Base-by-base conservation (phyloP, 2,329 filamentous ascomycete genomes). In the Aureobasidium sp. region DNA sequence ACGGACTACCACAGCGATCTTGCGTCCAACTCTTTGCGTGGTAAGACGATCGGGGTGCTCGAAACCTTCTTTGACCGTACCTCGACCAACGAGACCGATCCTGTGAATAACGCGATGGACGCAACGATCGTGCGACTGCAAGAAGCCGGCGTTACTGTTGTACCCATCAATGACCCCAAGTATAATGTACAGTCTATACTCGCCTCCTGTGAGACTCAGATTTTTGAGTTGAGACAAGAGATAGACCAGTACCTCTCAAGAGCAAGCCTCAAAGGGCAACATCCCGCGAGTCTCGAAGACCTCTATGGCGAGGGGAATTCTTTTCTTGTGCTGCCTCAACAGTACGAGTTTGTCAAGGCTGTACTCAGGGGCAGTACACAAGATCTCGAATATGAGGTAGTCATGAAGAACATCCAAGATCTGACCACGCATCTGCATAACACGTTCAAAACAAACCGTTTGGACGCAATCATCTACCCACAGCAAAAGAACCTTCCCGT, bases 401-500 rank as follows among this genome's bases (percentile, higher is more conserved):
- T 77, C 12, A 76, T 80, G 58, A 65, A 73, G 5, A 77, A 75
- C 1, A 85, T 88, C 62, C 72, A 74, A 7, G 75, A 80, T 55
- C 76, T 88, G 15, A 84, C 79, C 3, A 69, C 76, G 1, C 73
- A 78, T 0, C 72, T 87, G 2, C 72, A 76, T n/a, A 64, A 71
- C 3, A 84, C 82, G 0, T 85, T 87, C 63, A 69, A 72, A 0
- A 62, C 68, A 0, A 73, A 84, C 64, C 64, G 71, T 0, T 75
- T 88, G 15, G 81, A 86, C 68, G 84, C 81, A 0, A 67, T 87
- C 39, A 79, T 87, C 66, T 88, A 87, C 70, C 85, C 85, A 0
- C 80, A 87, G 68, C 85, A 88, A 67, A 80, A 80, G 68, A 86
- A 86, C 60, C 78, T 87, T 1, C 83, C 85, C 6, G 84, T 86